Percentiles rank a stretch among this genome's conserved stretches.
These are phyloP conservation scores for Colletotrichum higginsianum DNA, from an alignment of 2,329 filamentous ascomycete genomes.

Conservation along the genomic window DNA sequence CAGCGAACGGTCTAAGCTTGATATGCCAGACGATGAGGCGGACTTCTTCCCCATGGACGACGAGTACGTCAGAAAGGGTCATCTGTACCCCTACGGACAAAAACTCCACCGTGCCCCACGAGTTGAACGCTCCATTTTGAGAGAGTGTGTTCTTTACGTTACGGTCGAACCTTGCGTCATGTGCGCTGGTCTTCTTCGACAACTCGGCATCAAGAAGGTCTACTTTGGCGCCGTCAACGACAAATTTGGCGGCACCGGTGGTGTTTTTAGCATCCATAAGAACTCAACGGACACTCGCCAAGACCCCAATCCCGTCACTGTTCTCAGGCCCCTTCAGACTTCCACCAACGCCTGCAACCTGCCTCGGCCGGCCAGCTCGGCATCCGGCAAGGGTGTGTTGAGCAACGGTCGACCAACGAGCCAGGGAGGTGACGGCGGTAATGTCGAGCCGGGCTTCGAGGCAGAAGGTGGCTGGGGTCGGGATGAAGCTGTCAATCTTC, in stretches of 20 bases:
- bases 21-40: conserved; percentile 41
- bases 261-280: conserved; percentile 88
- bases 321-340: conserved; percentile 16
- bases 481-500: conserved; percentile 92
- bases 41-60: conserved; percentile 57
- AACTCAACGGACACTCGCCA: conserved; percentile 57
- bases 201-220: conserved; percentile 89
- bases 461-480: conserved; percentile 90
- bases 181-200: conserved; percentile 93
- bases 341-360: conserved; percentile 21
- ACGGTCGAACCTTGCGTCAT: conserved; percentile 99
- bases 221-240: conserved; percentile 98
- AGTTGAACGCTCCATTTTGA: conserved; percentile 78
- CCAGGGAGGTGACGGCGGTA: conserved; percentile 70
- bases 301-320: conserved; percentile 6
- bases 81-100: conserved; percentile 74
- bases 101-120: conserved; percentile 69
- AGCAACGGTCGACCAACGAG: conserved; percentile 34
- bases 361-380: conserved; percentile 19
- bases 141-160: conserved; percentile 86
- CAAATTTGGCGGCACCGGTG: conserved; percentile 95
- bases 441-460: conserved; percentile 83
- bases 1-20: conserved; percentile 44
- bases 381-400: conserved; percentile 19
- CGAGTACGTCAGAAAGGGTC: conserved; percentile 68